Conservation (phyloP, 2,329 filamentous ascomycete species). For the Penicillium sp. region DNA sequence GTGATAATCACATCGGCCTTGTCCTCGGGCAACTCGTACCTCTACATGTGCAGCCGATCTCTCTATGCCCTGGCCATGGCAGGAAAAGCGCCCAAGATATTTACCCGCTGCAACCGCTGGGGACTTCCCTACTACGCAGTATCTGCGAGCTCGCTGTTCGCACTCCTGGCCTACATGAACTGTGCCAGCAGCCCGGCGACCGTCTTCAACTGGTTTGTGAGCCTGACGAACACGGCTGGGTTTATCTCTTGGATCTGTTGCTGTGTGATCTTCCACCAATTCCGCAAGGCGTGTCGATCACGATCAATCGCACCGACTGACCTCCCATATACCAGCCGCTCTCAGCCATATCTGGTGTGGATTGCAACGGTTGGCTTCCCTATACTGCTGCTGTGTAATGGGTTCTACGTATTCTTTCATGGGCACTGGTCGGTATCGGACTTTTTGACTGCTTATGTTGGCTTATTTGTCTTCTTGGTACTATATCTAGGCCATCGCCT, state of each 20-base stretch:
- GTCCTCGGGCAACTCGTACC: conserved; percentile 69
- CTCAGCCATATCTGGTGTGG: conserved; percentile 51
- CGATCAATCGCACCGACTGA: conserved; percentile 40
- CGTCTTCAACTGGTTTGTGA: conserved; percentile 68
- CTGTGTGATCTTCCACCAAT: conserved; percentile 56
- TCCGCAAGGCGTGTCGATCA: conserved; percentile 47
- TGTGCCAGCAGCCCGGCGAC: conserved; percentile 53
- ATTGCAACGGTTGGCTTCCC: conserved; percentile 53
- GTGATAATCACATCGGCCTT: conserved; percentile 71
- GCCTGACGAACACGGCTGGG: conserved; percentile 62
- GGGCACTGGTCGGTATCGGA: conserved; percentile 56
- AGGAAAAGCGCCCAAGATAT: conserved; percentile 56
- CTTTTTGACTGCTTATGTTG: conserved; percentile 61
- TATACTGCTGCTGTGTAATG: conserved; percentile 67
- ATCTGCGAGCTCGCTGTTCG: conserved; percentile 51
- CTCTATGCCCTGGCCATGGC: conserved; percentile 61
- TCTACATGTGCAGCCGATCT: conserved; percentile 66
- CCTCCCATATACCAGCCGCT: conserved; percentile 49
- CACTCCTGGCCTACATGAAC: conserved; percentile 64
- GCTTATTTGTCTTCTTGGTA: conserved; percentile 55
- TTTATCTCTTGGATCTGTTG: conserved; percentile 67
- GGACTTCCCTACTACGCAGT: conserved; percentile 4
- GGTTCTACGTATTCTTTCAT: conserved; percentile 68
- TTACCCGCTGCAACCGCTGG: neutral
- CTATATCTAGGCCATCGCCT: conserved; percentile 9